These are phyloP conservation scores for Schizochytrium sp. DNA, from an alignment of 108 stramenopile genomes.

Conservation along the genomic window DNA sequence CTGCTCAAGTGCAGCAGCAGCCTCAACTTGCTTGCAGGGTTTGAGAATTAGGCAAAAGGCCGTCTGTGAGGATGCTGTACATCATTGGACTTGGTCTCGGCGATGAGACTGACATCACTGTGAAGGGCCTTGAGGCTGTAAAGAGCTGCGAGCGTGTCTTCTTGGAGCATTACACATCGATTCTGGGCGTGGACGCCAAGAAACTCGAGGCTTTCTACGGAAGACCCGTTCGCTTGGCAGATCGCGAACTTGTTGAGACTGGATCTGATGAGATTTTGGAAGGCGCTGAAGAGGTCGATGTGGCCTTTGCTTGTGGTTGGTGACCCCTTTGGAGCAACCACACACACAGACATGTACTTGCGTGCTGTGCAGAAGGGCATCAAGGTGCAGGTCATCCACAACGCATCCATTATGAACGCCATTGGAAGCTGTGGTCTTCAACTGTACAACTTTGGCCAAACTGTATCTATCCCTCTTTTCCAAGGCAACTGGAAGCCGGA, in stretches of 20 bases:
- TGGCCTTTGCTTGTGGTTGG: conserved; percentile 97
- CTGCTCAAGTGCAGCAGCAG: not conserved
- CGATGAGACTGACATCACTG: conserved; percentile 97
- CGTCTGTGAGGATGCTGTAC: conserved; percentile 88
- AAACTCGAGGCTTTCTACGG: conserved; percentile 85
- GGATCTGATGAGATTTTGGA: conserved; percentile 92
- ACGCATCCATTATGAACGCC: conserved; percentile 98
- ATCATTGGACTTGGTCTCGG: conserved; percentile 96
- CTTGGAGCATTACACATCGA: conserved; percentile 96
- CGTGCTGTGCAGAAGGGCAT: conserved; percentile 81
- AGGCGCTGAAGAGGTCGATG: conserved; percentile 80
- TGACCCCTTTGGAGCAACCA: conserved; percentile 90
- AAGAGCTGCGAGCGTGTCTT: conserved; percentile 84
- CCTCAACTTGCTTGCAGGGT: not conserved
- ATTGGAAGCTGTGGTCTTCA: conserved; percentile 95
- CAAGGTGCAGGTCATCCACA: conserved; percentile 93
- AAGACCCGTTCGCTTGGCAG: conserved; percentile 86
- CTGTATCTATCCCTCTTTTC: conserved; percentile 97
- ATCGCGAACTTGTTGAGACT: conserved; percentile 92
- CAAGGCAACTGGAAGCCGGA: conserved; percentile 92
- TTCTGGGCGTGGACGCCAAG: conserved; percentile 83
- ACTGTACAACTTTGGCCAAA: conserved; percentile 97
- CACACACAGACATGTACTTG: conserved; percentile 66
- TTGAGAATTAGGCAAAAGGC: not conserved
- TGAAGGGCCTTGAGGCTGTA: conserved; percentile 95